Evolutionary conservation across 2,329 filamentous ascomycete species (phyloP).

Genomic region (Nigrograna mackinnonii): DNA sequence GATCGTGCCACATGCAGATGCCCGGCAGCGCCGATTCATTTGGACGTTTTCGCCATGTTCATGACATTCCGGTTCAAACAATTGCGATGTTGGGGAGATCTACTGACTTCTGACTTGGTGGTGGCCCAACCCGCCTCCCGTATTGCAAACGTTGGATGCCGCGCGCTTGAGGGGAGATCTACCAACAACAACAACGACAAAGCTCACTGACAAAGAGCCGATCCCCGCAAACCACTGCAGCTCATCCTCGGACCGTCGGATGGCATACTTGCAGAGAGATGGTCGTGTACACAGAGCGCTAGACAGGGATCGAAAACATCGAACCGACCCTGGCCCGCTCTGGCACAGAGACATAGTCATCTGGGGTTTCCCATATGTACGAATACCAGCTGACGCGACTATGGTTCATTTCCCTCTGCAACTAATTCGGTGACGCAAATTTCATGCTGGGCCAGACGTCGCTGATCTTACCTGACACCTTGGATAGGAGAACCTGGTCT

Average conservation of each 20-base stretch:
- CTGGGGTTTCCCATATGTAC: not conserved
- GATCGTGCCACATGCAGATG: slow-evolving; percentile 5
- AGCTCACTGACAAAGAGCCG: slow-evolving; percentile 15
- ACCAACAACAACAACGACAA: too few relatives aligned
- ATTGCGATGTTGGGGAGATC: slow-evolving; percentile 3
- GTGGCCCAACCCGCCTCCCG: too few relatives aligned
- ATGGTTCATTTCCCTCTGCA: slow-evolving; percentile 2
- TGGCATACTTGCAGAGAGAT: slow-evolving; percentile 7
- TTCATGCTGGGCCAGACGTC: not conserved
- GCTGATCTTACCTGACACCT: not conserved
- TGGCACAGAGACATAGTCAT: slow-evolving; percentile 5
- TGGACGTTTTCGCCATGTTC: slow-evolving; percentile 1
- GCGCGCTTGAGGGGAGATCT: slow-evolving; percentile 8
- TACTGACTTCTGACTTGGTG: too few relatives aligned
- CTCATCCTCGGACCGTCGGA: slow-evolving; percentile 20
- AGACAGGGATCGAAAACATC: slow-evolving; percentile 18
- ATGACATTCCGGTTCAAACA: slow-evolving; percentile 4
- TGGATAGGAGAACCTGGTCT: slow-evolving; percentile 2
- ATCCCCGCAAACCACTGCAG: slow-evolving; percentile 28
- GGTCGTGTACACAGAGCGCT: slow-evolving; percentile 12
- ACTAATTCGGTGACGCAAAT: not conserved
- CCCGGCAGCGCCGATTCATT: not conserved
- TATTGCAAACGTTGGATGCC: too few relatives aligned
- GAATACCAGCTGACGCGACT: slow-evolving; percentile 5
- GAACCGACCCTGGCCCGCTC: slow-evolving; percentile 8